These are phyloP conservation scores for Excoecaria cochinchinensis DNA, from an alignment of 345 rosid species.

Conservation along the genomic window DNA sequence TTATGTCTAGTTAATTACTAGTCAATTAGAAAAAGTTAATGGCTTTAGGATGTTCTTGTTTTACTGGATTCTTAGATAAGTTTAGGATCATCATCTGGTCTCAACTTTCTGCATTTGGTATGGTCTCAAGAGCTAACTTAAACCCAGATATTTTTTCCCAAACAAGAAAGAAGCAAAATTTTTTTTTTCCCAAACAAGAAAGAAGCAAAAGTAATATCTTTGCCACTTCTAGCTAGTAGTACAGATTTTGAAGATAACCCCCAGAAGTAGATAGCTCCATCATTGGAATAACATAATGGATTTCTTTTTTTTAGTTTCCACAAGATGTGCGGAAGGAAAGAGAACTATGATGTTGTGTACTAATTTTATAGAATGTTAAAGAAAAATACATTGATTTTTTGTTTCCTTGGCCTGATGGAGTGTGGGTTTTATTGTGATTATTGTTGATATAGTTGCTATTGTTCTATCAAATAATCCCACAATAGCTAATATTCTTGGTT, in stretches of 20 bases:
- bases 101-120: neutral
- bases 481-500: constrained; percentile 8
- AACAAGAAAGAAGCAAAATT: no score
- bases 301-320: neutral
- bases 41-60: no score
- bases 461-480: neutral
- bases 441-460: neutral
- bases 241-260: neutral
- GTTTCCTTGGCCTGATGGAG: neutral
- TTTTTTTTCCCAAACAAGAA: neutral
- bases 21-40: neutral
- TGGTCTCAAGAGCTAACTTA: neutral
- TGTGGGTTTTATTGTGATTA: neutral
- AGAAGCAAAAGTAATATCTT: neutral
- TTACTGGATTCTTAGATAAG: neutral
- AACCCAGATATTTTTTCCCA: neutral
- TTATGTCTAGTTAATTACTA: neutral
- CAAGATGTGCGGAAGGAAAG: neutral
- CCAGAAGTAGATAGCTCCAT: neutral
- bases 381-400: neutral
- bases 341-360: neutral
- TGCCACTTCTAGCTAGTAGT: neutral
- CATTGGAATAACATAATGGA: neutral
- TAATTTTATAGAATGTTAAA: neutral
- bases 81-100: neutral